Base-by-base conservation (phyloP, 23 red algal species). In the Gracilariopsis chorda region DNA sequence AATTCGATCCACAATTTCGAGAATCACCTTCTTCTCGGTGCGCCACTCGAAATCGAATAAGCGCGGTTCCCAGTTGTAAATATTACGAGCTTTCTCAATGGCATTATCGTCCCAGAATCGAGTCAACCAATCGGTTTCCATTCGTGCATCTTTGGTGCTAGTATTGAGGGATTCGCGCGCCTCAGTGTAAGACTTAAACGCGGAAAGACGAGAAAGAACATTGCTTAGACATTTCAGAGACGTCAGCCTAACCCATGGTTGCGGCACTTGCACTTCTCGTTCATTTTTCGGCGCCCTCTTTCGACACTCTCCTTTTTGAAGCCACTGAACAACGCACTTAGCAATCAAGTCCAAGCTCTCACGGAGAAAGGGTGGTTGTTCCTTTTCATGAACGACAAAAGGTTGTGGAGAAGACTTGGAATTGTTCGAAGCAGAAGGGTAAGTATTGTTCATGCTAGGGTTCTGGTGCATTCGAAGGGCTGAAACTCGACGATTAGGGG, bases 111-210 rank as follows among this genome's bases (percentile, higher is more conserved):
- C 20, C 29, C 28, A n/a, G 19, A 4, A 73, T 24, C 37, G 28
- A 13, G 40, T 28, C 37, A 73, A n/a, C 67, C 67, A 73, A 25
- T 73, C 67, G 23, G 40, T 73, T 34, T 73, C 67, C 67, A 73
- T 42, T 3, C 7, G 16, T 35, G 42, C 47, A 13, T 42, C 67
- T 6, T 10, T 34, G 47, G 47, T 17, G 28, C 67, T 44, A 11
- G 24, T 12, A 11, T 19, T 25, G 20, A 73, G 9, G 6, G 17
- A 20, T 4, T 36, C 40, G 5, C 47, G 39, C 9, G 67, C 67
- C 29, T 73, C 67, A 47, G 67, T 12, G 40, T 41, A 39, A 4
- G 67, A 73, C 28, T 4, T 25, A 36, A 19, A 73, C 0, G 40
- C 8, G 23, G 42, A n/a, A 3, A 73, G 12, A 23, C 67, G 67